Conservation (phyloP, 257 asterid genomes). For the Capsicum pubescens region DNA sequence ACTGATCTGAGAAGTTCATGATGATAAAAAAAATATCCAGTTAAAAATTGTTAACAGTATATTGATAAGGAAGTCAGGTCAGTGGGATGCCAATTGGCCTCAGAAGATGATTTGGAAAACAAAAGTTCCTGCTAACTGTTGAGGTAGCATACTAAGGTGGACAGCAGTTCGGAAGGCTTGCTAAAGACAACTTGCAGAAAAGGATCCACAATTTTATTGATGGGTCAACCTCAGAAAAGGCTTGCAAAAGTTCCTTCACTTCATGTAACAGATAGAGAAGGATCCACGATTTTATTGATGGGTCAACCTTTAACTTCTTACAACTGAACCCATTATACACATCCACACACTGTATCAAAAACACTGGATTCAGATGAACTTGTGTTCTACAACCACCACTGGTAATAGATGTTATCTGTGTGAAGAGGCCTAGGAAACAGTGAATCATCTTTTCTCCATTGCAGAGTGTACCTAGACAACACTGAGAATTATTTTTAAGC, state of each 20-base stretch:
- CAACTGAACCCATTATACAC: not conserved
- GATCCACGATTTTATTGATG: too few species aligned
- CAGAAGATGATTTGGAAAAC: not conserved
- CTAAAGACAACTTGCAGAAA: conserved; percentile 9
- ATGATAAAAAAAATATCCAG: not conserved
- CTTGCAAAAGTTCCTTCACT: not conserved
- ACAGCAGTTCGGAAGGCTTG: not conserved
- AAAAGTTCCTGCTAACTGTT: not conserved
- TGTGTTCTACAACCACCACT: not conserved
- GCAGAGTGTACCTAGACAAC: not conserved
- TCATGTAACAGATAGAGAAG: not conserved
- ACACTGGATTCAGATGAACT: not conserved
- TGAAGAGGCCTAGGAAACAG: not conserved
- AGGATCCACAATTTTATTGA: not conserved
- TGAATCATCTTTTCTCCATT: not conserved
- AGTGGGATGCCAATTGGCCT: not conserved
- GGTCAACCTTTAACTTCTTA: not conserved
- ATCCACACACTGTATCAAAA: not conserved
- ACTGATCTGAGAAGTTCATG: not conserved
- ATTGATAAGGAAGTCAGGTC: conserved; percentile 1
- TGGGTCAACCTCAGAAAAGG: not conserved
- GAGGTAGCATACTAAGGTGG: not conserved
- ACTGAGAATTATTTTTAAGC: not conserved
- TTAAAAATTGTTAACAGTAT: not conserved
- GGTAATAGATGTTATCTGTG: conserved; percentile 8